These are phyloP conservation scores for Paraphoma sp. DNA, from an alignment of 2,329 filamentous ascomycete species.

Conservation along the genomic window DNA sequence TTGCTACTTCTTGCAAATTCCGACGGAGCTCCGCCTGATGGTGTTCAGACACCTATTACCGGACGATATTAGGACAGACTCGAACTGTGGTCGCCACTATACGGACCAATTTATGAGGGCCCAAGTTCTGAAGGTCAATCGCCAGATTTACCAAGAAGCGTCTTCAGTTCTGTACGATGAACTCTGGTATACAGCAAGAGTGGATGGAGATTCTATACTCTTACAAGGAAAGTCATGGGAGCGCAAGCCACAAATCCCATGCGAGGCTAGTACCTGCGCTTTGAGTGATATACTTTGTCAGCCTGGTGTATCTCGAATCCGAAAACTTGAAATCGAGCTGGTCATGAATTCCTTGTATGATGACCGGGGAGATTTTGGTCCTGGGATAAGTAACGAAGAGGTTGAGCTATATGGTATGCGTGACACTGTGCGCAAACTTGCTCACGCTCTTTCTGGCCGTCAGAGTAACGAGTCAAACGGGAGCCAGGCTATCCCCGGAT, in stretches of 20 bases:
- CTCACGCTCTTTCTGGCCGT: not conserved
- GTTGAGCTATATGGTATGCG: conserved; percentile 9
- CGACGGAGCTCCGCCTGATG: conserved; percentile 22
- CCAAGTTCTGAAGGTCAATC: conserved; percentile 18
- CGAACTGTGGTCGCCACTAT: too few relatives aligned
- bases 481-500: not conserved
- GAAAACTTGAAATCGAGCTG: conserved; percentile 2
- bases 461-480: not conserved
- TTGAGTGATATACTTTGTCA: not conserved
- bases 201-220: not conserved
- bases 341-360: too few relatives aligned
- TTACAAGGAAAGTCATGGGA: not conserved
- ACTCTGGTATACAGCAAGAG: conserved; percentile 3
- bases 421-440: conserved; percentile 6
- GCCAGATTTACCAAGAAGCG: conserved; percentile 18
- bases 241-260: not conserved
- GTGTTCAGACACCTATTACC: conserved; percentile 24
- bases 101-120: not conserved
- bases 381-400: conserved; percentile 5
- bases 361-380: too few relatives aligned
- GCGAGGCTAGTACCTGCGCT: not conserved
- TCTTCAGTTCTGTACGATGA: conserved; percentile 17
- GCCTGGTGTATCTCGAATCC: conserved; percentile 3
- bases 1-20: conserved; percentile 19
- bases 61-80: too few relatives aligned